Conservation (phyloP, 1,284 basidiomycete species). For the Ceratobasidium sp. region DNA sequence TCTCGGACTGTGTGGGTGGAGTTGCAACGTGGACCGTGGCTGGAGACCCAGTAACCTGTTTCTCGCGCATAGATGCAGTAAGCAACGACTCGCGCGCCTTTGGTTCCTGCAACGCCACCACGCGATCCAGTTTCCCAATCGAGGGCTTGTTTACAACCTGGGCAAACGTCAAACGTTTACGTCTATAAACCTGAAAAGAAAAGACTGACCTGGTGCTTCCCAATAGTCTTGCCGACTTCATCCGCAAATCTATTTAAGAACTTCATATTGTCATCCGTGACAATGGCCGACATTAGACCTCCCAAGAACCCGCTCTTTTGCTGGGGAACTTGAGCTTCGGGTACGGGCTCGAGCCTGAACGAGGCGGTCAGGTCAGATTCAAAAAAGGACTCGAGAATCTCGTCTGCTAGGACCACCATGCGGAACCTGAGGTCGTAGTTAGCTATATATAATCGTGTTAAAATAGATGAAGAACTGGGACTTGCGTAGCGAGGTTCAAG, state of each 20-base stretch:
- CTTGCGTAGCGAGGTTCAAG: slow-evolving; percentile 85
- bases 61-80: slow-evolving; percentile 55
- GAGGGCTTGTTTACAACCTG: slow-evolving; percentile 83
- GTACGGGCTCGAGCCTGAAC: slow-evolving; percentile 79
- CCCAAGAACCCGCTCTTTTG: slow-evolving; percentile 75
- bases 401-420: slow-evolving; percentile 96
- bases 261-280: slow-evolving; percentile 89
- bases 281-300: slow-evolving; percentile 88
- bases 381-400: slow-evolving; percentile 94
- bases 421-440: slow-evolving; percentile 76
- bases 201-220: slow-evolving; percentile 80
- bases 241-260: slow-evolving; percentile 90
- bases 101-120: slow-evolving; percentile 76
- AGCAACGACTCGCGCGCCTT: slow-evolving; percentile 90
- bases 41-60: slow-evolving; percentile 49
- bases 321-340: slow-evolving; percentile 65
- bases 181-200: slow-evolving; percentile 10
- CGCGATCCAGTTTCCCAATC: slow-evolving; percentile 84
- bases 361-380: slow-evolving; percentile 88
- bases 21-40: slow-evolving; percentile 51
- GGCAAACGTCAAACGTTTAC: background rate
- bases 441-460: background rate
- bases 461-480: slow-evolving; percentile 29
- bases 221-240: slow-evolving; percentile 92
- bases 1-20: slow-evolving; percentile 40